Evolutionary conservation across 108 stramenopile genomes (phyloP), one percentile per base, ranked within the genome.

Genomic region (Pseudonitzschia pungens): DNA sequence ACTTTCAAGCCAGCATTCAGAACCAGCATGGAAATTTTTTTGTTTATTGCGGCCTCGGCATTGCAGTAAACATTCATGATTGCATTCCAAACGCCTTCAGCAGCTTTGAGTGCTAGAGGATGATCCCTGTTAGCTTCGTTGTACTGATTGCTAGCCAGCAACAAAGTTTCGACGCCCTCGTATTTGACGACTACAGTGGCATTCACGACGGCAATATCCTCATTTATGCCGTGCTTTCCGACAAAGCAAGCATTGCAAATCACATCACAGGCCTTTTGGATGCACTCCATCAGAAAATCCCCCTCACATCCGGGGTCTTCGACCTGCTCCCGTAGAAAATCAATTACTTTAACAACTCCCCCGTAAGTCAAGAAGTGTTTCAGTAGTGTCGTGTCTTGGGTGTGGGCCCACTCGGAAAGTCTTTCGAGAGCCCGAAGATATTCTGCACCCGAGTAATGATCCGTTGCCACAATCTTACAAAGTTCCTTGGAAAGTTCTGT

Each of bases 361-460:
- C 54, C 54, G 54, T 55, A 55, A 5, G 54, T 55, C 54, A 55
- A 55, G 26, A 55, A 55, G 54, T 55, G 54, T 26, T 55, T 55
- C 10, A 55, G 54, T 20, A 55, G 22, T 26, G 12, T 55, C 22
- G 54, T 26, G 9, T 55, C 54, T 20, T 55, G 54, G 54, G 54
- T 55, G 22, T 55, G 54, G 24, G 54, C 54, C 66, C 66, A 67
- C 14, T 48, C 44, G 45, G n/a, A 8, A 15, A 67, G 66, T 28
- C 22, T 20, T 50, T 67, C 45, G n/a, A 67, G 44, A 26, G 66
- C 66, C 20, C 40, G 27, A 9, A 48, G 18, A 18, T 20, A 44
- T 40, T 67, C 66, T 15, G 7, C 8, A 24, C 36, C 45, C 0
- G 66, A 43, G 44, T 67, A 67, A 0, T 32, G 27, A 15, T 67